Conservation (phyloP, 164 flowering plant species). For the Magnolia changhungtana region DNA sequence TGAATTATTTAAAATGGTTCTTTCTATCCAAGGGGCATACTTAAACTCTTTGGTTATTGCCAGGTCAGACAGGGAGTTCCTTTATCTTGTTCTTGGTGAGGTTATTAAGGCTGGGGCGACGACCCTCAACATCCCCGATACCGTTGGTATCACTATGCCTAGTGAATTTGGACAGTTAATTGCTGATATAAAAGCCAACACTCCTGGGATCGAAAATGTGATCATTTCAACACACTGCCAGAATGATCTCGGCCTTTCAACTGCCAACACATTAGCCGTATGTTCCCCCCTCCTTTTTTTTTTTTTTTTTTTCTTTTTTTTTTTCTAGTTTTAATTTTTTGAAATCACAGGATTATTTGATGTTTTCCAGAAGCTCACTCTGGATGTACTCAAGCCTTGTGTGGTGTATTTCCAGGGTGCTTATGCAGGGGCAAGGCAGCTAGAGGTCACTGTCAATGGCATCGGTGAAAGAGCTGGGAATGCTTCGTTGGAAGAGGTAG, state of each 20-base stretch:
- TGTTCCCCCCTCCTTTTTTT: background rate
- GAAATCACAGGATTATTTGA: too few relatives aligned
- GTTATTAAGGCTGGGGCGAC: slow-evolving; percentile 98
- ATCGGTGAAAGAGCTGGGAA: slow-evolving; percentile 99
- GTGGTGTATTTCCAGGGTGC: slow-evolving; percentile 63
- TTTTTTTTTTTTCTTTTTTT: background rate
- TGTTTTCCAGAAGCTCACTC: background rate
- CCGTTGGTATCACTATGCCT: slow-evolving; percentile 79
- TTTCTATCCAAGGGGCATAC: background rate
- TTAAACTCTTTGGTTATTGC: slow-evolving; percentile 1
- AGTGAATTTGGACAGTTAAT: slow-evolving; percentile 77
- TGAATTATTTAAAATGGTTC: background rate
- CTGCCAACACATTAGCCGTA: slow-evolving; percentile 90
- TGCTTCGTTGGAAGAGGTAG: slow-evolving; percentile 95
- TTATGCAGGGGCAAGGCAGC: slow-evolving; percentile 84
- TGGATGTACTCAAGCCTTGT: slow-evolving; percentile 15
- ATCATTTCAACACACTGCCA: slow-evolving; percentile 97
- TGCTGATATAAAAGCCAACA: slow-evolving; percentile 85
- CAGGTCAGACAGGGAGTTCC: slow-evolving; percentile 87
- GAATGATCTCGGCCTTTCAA: slow-evolving; percentile 96
- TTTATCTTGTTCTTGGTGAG: slow-evolving; percentile 78
- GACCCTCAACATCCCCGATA: slow-evolving; percentile 94
- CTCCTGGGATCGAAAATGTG: slow-evolving; percentile 85
- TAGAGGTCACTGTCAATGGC: slow-evolving; percentile 93
- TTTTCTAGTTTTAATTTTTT: too few relatives aligned